Evolutionary conservation across 495 filamentous ascomycete genomes (phyloP), one percentile per base, ranked within the genome.

Genomic region (Lepraria neglecta): DNA sequence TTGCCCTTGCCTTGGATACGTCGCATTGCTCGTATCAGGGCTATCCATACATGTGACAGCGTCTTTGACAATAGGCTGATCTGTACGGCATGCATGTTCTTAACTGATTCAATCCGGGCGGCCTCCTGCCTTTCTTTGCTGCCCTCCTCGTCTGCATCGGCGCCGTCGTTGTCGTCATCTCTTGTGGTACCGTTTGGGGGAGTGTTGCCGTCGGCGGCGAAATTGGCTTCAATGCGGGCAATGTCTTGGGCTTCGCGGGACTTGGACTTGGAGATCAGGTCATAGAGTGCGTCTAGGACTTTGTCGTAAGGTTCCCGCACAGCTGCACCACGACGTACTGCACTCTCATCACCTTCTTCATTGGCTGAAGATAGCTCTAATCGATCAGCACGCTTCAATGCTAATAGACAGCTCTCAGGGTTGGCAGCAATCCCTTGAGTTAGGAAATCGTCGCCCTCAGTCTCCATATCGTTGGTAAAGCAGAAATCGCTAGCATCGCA

Each of bases 401-500:
- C 86, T 30, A 98, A 74, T 58, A 97, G 74, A 65, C 89, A 89
- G 63, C 91, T 96, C 73, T 98, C 95, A 12, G 95, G 91, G 67
- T 97, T 97, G 7, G 91, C 95, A 15, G 84, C 79, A 58, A 92
- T 83, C 31, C 94, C 94, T 59, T 91, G 80, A 45, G 80, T 79
- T 46, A 98, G 78, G 65, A 97, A 92, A 2, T 88, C 82, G 60
- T 86, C 85, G 24, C 88, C 89, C 56, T 87, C 84, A 19, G 75
- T 74, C 43, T 81, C 83, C 75, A 85, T 72, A 56, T 82, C 82
- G 68, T 95, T 91, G 54, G 84, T 76, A 69, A 91, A 89, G 74
- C 91, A 96, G 78, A 92, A 98, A 60, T 96, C 88, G 14, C 91
- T 88, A 3, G 92, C 94, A 52, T 96, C 91, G 65, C 88, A 92